A percentile compares a stretch with the other conserved stretches of the same genome.
These are phyloP conservation scores for Trichoderma sp. DNA, from an alignment of 2,329 filamentous ascomycete species.

Conservation along the genomic window DNA sequence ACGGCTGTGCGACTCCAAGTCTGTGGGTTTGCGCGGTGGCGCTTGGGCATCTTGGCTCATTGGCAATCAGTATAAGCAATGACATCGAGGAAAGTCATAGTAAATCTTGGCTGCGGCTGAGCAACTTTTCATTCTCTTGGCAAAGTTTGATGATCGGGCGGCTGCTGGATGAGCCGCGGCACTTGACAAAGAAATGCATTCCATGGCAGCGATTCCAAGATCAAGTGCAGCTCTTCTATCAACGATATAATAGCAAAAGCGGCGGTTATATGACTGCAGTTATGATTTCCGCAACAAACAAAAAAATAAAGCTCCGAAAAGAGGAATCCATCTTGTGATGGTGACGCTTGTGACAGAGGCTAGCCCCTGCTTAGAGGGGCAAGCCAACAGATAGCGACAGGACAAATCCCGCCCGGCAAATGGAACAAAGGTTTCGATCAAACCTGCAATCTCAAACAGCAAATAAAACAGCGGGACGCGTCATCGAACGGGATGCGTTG, in stretches of 20 bases:
- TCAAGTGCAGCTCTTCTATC: not conserved
- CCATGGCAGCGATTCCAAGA: not conserved
- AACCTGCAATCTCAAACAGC: not conserved
- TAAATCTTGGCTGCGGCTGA: not conserved
- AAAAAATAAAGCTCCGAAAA: not conserved
- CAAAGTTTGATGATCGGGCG: not conserved
- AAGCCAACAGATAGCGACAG: not conserved
- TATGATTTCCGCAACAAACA: not conserved
- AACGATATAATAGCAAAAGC: not conserved
- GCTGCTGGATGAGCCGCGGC: not conserved
- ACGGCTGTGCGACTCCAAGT: not conserved
- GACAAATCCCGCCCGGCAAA: not conserved
- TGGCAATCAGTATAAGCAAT: not conserved
- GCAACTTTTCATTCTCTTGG: not conserved
- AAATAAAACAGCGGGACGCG: slow-evolving; percentile 2
- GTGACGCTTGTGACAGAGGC: not conserved
- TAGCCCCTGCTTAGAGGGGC: not conserved
- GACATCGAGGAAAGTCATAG: not conserved
- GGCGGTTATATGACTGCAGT: not conserved
- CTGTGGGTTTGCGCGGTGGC: not conserved
- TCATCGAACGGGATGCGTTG: not conserved
- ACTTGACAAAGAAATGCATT: not conserved
- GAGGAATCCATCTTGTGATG: not conserved
- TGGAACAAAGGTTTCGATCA: not conserved
- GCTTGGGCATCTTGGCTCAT: not conserved